Evolutionary conservation across 139 green algal genomes (phyloP).

Genomic region (Micractinium conductrix): DNA sequence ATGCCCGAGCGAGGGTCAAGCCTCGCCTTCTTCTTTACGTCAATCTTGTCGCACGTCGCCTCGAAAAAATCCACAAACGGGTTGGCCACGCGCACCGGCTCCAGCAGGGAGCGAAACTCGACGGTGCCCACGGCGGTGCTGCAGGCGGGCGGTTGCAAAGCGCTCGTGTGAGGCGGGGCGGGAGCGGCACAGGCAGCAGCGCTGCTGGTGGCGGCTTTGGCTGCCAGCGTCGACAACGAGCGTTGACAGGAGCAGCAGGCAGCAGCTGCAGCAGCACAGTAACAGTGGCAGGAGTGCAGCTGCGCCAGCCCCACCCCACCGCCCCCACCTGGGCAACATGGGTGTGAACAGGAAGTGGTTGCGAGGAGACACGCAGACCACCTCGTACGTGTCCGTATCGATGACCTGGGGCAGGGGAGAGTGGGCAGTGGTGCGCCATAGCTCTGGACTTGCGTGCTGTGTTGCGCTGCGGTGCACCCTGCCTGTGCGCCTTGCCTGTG

Average conservation of each 20-base stretch:
- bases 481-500: too few relatives aligned
- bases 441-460: too few relatives aligned
- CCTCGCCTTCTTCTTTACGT: conserved; percentile 32
- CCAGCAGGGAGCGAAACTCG: conserved; percentile 68
- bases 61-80: conserved; percentile 69
- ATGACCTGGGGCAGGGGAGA: too few relatives aligned
- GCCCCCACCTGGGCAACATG: neutral
- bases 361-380: conserved; percentile 66
- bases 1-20: neutral
- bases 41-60: conserved; percentile 54
- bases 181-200: neutral
- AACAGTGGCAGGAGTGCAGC: too few relatives aligned
- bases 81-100: conserved; percentile 74
- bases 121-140: conserved; percentile 72
- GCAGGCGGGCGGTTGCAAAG: neutral
- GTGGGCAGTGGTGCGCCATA: too few relatives aligned
- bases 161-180: neutral
- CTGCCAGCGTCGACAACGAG: too few relatives aligned
- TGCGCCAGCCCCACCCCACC: too few relatives aligned
- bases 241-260: too few relatives aligned
- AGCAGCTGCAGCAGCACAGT: neutral
- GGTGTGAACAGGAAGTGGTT: conserved; percentile 86
- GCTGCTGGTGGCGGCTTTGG: too few relatives aligned
- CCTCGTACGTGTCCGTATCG: conserved; percentile 62
- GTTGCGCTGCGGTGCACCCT: too few relatives aligned